Percentiles rank a stretch among this genome's conserved stretches.
phyloP scores from a whole-genome alignment of 2,329 filamentous ascomycete genomes.

The Colletotrichum costaricense region DNA sequence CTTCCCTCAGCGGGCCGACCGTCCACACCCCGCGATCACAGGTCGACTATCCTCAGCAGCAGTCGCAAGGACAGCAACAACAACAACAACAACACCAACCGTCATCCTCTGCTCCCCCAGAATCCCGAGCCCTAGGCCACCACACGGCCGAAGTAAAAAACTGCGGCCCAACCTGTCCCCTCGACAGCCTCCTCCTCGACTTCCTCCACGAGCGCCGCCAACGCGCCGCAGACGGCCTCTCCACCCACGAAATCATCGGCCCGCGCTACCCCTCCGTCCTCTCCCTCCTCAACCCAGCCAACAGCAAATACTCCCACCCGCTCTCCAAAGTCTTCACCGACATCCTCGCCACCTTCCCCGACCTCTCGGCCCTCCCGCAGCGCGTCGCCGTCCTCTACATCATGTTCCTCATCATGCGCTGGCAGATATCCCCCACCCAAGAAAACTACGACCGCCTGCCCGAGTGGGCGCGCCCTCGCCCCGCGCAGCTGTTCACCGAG shows the following conservation, averaged over 20 bases:
- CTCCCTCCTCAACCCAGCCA: conserved; percentile 79
- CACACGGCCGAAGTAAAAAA: conserved; percentile 64
- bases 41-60: conserved; percentile 7
- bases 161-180: conserved; percentile 75
- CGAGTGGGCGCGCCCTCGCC: conserved; percentile 75
- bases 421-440: conserved; percentile 82
- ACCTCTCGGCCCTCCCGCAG: conserved; percentile 82
- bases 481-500: conserved; percentile 71
- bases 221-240: conserved; percentile 73
- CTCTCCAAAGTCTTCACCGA: conserved; percentile 88
- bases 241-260: conserved; percentile 75
- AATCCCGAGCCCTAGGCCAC: conserved; percentile 7
- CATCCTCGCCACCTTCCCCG: conserved; percentile 85
- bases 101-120: background rate
- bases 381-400: conserved; percentile 84
- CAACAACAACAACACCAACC: background rate
- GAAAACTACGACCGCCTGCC: conserved; percentile 85
- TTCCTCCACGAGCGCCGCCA: conserved; percentile 78
- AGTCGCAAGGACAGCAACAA: background rate
- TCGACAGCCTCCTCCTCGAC: conserved; percentile 83
- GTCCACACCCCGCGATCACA: conserved; percentile 23
- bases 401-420: conserved; percentile 90
- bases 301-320: conserved; percentile 74
- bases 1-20: conserved; percentile 53
- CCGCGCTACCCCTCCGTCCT: conserved; percentile 84